These are phyloP conservation scores for Penicillium paradoxum DNA, from an alignment of 495 filamentous ascomycete genomes.

Conservation along the genomic window DNA sequence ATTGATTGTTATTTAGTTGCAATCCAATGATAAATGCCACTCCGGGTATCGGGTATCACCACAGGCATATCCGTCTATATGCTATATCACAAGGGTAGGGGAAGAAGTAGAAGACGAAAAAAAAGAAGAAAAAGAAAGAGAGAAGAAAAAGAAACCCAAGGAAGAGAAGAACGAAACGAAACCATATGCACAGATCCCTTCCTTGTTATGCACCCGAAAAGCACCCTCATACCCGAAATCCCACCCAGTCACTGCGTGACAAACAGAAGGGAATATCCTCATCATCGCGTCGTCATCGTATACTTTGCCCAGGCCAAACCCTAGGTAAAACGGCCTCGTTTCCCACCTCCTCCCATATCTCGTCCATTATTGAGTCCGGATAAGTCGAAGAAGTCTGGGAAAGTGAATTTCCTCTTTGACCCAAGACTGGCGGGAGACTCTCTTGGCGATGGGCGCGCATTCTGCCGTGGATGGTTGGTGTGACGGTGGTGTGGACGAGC, in stretches of 20 bases:
- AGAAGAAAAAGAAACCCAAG: constrained; percentile 10
- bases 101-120: constrained; percentile 5
- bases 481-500: constrained; percentile 49
- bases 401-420: constrained; percentile 71
- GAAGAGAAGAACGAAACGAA: constrained; percentile 14
- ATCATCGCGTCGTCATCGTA: constrained; percentile 37
- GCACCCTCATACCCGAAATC: constrained; percentile 18
- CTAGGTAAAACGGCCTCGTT: constrained; percentile 65
- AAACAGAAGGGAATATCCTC: constrained; percentile 36
- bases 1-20: constrained; percentile 26
- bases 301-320: constrained; percentile 17
- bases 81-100: constrained; percentile 23
- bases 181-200: constrained; percentile 36
- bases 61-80: constrained; percentile 39
- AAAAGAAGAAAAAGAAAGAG: constrained; percentile 7
- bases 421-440: constrained; percentile 51
- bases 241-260: constrained; percentile 34
- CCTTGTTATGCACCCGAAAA: constrained; percentile 38
- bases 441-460: constrained; percentile 39
- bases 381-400: constrained; percentile 82
- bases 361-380: constrained; percentile 58
- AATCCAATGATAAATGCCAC: constrained; percentile 30
- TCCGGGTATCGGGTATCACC: constrained; percentile 44
- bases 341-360: constrained; percentile 63
- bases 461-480: constrained; percentile 37